Conservation (phyloP, 768 basidiomycete species). For the Rhodotorula babjevae region DNA sequence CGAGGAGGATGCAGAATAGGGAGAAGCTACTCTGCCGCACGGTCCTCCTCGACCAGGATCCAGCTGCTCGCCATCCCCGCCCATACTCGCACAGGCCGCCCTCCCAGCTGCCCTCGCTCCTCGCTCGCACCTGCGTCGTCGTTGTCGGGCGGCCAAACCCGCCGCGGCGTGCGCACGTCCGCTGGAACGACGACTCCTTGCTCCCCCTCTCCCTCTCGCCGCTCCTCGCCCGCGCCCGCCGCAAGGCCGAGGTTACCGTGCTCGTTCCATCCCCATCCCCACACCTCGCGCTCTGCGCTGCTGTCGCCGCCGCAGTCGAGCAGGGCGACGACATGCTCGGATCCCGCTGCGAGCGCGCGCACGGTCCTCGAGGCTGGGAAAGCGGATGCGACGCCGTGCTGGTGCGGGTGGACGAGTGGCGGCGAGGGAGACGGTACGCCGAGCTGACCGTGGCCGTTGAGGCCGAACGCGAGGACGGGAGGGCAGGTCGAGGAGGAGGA, state of each 20-base stretch:
- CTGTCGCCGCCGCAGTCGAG: slow-evolving; percentile 9
- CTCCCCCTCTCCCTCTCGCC: no score
- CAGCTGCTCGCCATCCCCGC: slow-evolving; percentile 58
- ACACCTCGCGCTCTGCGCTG: slow-evolving; percentile 51
- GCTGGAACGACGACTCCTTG: slow-evolving; percentile 14
- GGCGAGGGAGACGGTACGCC: background rate
- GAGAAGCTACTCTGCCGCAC: no score
- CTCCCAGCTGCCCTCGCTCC: background rate
- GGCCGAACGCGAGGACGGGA: slow-evolving; percentile 66
- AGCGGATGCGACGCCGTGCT: background rate
- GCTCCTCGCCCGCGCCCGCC: background rate
- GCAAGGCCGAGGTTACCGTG: slow-evolving; percentile 79
- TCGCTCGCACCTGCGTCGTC: background rate
- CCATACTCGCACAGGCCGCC: slow-evolving; percentile 46
- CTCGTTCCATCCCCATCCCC: slow-evolving; percentile 98
- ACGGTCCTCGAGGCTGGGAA: background rate
- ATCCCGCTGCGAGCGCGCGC: slow-evolving; percentile 61
- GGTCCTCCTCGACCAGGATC: slow-evolving; percentile 45
- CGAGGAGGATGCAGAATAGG: no score
- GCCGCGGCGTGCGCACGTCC: slow-evolving; percentile 55
- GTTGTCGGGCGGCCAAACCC: slow-evolving; percentile 54
- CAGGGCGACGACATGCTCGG: slow-evolving; percentile 69
- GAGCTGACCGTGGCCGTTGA: slow-evolving; percentile 68
- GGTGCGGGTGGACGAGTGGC: no score
- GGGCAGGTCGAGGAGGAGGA: background rate